Evolutionary conservation across 257 asterid genomes (phyloP), one percentile per base, ranked within the genome.

Genomic region (Avicennia marina): DNA sequence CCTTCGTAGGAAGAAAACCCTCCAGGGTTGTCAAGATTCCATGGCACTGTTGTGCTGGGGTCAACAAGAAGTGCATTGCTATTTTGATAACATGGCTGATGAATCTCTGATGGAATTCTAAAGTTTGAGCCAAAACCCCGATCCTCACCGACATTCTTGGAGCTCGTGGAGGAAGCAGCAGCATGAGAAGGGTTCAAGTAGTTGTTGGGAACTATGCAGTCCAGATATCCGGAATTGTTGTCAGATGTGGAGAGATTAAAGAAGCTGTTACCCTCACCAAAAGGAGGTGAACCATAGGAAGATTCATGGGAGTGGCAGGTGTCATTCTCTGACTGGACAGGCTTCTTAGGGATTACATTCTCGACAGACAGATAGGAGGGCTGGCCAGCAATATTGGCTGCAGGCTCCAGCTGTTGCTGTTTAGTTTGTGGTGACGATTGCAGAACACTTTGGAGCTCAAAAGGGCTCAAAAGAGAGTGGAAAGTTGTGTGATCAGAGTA

Each of bases 121-220:
- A 19, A 7, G 51, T 56, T 57, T 21, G 76, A 56, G 21, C 12
- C 20, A 13, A 39, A 12, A 33, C n/a, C 50, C 5, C 53, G 61
- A 49, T 50, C 43, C 4, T 24, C 65, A 13, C n/a, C n/a, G n/a
- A 10, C 26, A 13, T 61, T 53, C 36, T 63, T 42, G 27, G 57
- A 7, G 17, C 44, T 55, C 8, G 47, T 34, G 7, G 21, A 17
- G n/a, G n/a, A n/a, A n/a, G n/a, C n/a, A n/a, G n/a, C n/a, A n/a
- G n/a, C n/a, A n/a, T n/a, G n/a, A 31, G 57, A 66, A 55, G 96
- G 97, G 67, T 82, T 85, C 65, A 93, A 67, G 63, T 78, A 93
- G 64, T 72, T 81, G 41, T 77, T 80, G 2, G 97, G 98, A 17
- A 93, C 95, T 1, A 93, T 84, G 78, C 97, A 80, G 44, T 84